These are phyloP conservation scores for Alternaria arbusti DNA, from an alignment of 2,329 filamentous ascomycete species.

Conservation along the genomic window DNA sequence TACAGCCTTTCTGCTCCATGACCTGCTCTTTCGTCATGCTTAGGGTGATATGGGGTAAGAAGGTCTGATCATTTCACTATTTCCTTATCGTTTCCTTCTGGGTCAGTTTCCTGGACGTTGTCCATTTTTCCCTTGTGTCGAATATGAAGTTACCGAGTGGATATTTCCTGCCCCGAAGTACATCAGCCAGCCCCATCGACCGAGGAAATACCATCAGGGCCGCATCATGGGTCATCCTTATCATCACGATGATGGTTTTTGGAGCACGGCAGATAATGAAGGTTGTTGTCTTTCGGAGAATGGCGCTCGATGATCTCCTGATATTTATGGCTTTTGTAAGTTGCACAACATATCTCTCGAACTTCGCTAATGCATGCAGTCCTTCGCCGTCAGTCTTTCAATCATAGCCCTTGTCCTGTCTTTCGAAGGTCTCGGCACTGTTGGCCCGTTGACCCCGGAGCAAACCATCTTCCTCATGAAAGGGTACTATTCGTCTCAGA, in stretches of 20 bases:
- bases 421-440: constrained; percentile 31
- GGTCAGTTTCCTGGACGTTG: constrained; percentile 10
- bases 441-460: constrained; percentile 18
- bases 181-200: constrained; percentile 14
- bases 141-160: constrained; percentile 25
- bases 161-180: constrained; percentile 8
- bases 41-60: constrained; percentile 1
- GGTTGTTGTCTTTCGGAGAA: constrained; percentile 28
- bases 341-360: not conserved
- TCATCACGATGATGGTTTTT: constrained; percentile 31
- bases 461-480: constrained; percentile 36
- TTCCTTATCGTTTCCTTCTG: constrained; percentile 18
- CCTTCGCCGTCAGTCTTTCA: constrained; percentile 37
- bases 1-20: not conserved
- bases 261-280: constrained; percentile 36
- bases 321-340: constrained; percentile 42
- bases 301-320: constrained; percentile 37
- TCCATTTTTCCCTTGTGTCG: not conserved
- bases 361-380: constrained; percentile 22
- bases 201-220: constrained; percentile 29
- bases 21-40: constrained; percentile 11
- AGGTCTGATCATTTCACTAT: constrained; percentile 6
- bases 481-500: constrained; percentile 41
- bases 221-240: constrained; percentile 35
- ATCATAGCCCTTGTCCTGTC: constrained; percentile 31